phyloP scores from a whole-genome alignment of 2,329 filamentous ascomycete species.

The Nakataea oryzae region DNA sequence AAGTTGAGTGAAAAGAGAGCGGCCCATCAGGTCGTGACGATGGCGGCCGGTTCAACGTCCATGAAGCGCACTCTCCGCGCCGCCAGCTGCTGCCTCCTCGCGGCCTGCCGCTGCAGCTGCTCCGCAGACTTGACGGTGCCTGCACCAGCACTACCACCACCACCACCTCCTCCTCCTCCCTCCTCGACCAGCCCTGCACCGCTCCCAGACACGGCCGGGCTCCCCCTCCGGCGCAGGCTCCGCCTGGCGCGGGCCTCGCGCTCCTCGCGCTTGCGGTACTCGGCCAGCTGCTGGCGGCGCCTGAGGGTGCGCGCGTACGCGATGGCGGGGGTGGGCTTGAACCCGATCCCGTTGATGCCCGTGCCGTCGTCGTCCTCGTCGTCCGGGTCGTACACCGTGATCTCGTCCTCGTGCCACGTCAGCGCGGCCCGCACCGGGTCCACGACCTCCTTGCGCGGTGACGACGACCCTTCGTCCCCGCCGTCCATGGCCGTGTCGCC shows the following conservation, averaged over 20 bases:
- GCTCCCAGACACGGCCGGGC: conserved; percentile 36
- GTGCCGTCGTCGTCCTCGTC: conserved; percentile 58
- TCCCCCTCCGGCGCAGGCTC: conserved; percentile 37
- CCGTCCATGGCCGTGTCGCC: not conserved
- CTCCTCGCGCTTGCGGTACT: conserved; percentile 51
- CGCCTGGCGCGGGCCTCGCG: conserved; percentile 46
- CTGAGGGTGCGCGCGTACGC: conserved; percentile 46
- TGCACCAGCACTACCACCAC: not conserved
- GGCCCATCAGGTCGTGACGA: conserved; percentile 3
- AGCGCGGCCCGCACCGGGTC: conserved; percentile 48
- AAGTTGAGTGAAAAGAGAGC: not conserved
- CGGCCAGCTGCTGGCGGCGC: conserved; percentile 49
- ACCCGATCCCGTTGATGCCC: conserved; percentile 58
- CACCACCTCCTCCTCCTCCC: conserved; percentile 25
- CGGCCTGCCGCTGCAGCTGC: conserved; percentile 35
- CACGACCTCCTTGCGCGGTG: conserved; percentile 21
- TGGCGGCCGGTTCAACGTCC: conserved; percentile 3
- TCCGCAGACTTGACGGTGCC: not conserved
- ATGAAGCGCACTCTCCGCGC: conserved; percentile 4
- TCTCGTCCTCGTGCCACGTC: conserved; percentile 60
- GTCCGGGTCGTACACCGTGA: conserved; percentile 54
- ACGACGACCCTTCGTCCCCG: not conserved
- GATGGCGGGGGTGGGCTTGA: conserved; percentile 51
- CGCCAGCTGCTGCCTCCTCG: conserved; percentile 32
- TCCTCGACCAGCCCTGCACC: conserved; percentile 33